A percentile compares a stretch with the other conserved stretches of the same genome.
These are phyloP conservation scores for Adansonia gregorii DNA, from an alignment of 441 rosid species.

Conservation along the genomic window DNA sequence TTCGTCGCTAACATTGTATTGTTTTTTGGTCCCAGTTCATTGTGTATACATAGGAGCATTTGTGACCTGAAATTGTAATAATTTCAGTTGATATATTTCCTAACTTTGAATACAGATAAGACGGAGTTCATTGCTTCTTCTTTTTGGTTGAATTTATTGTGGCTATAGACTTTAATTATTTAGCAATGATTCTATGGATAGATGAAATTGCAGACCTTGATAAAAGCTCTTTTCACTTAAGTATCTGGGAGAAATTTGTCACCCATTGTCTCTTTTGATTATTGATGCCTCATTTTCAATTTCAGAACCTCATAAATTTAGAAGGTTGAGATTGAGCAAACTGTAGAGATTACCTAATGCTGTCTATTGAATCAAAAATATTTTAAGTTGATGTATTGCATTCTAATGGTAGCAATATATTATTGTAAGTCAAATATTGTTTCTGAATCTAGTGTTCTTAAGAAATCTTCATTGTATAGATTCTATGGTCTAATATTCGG, in stretches of 20 bases:
- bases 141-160: constrained; percentile 10
- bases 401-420: background rate
- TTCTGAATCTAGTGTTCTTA: background rate
- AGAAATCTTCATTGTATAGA: constrained; percentile 10
- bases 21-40: background rate
- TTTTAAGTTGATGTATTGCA: background rate
- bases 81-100: background rate
- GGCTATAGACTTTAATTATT: background rate
- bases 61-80: background rate
- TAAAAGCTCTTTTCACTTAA: background rate
- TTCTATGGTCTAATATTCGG: constrained; percentile 4
- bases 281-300: background rate
- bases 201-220: background rate
- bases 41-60: background rate
- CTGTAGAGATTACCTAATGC: background rate
- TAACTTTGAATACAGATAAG: background rate
- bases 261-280: background rate
- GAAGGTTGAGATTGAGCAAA: background rate
- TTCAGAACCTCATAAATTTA: background rate
- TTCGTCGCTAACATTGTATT: background rate
- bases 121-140: background rate
- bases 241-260: background rate
- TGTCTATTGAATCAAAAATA: background rate
- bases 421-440: background rate
- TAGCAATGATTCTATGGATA: constrained; percentile 5